Conservation (phyloP, 768 basidiomycete species). For the Boletellus ananas region DNA sequence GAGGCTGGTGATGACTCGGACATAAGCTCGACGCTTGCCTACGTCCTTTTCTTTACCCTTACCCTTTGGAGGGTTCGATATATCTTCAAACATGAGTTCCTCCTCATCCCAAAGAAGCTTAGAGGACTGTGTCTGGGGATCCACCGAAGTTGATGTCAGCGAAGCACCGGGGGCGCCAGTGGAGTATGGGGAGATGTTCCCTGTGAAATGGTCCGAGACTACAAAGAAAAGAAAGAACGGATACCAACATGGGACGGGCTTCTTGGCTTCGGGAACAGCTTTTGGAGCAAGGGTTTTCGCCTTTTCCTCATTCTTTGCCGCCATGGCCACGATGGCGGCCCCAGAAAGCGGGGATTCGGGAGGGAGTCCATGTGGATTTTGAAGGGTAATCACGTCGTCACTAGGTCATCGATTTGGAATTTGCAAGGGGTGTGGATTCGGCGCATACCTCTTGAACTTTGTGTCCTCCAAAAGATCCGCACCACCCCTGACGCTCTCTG, state of each 20-base stretch:
- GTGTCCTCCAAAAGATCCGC: conserved; percentile 83
- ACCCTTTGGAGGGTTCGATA: conserved; percentile 73
- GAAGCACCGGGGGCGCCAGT: conserved; percentile 89
- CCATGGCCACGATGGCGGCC: conserved; percentile 26
- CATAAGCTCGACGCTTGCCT: conserved; percentile 88
- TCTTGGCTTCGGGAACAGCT: conserved; percentile 43
- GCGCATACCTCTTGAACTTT: conserved; percentile 71
- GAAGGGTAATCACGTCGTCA: conserved; percentile 88
- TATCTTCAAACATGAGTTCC: conserved; percentile 96
- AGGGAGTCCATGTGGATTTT: conserved; percentile 83
- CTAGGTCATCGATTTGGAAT: conserved; percentile 34
- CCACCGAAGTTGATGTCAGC: conserved; percentile 87
- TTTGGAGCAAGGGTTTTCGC: conserved; percentile 30
- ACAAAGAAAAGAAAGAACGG: neutral
- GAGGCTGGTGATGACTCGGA: conserved; percentile 89
- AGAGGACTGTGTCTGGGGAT: conserved; percentile 62
- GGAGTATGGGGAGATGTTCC: conserved; percentile 91
- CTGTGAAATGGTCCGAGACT: conserved; percentile 35
- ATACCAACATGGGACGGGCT: conserved; percentile 61
- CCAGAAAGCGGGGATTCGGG: conserved; percentile 44
- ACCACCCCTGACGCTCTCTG: conserved; percentile 85
- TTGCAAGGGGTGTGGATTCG: neutral
- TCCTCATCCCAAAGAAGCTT: conserved; percentile 98
- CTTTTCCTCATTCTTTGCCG: conserved; percentile 33
- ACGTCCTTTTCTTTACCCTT: conserved; percentile 94